phyloP scores from a whole-genome alignment of 345 rosid genomes.

The Citrus hindsii region DNA sequence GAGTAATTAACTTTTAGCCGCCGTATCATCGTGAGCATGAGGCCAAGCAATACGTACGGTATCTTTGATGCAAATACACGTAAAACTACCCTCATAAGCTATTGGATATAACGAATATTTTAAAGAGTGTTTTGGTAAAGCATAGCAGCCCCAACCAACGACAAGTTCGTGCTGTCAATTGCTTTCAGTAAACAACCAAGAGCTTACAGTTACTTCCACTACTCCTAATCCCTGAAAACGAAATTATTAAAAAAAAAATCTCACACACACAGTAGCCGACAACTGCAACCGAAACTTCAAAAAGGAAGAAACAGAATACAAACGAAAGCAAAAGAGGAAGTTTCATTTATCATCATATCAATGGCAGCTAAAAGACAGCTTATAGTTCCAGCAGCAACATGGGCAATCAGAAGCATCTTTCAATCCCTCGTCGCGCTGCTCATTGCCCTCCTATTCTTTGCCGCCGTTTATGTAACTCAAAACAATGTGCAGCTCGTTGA shows the following conservation, averaged over 20 bases:
- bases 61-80: constrained; percentile 2
- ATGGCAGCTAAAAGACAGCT: constrained; percentile 41
- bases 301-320: constrained; percentile 5
- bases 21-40: background rate
- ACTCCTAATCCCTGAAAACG: constrained; percentile 12
- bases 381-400: constrained; percentile 20
- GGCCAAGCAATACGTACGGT: background rate
- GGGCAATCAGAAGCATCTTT: constrained; percentile 54
- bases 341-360: background rate
- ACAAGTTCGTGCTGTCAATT: background rate
- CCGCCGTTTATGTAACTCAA: constrained; percentile 43
- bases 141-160: background rate
- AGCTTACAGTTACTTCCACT: constrained; percentile 6
- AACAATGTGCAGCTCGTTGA: constrained; percentile 17
- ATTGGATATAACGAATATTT: background rate
- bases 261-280: constrained; percentile 11
- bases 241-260: background rate
- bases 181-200: constrained; percentile 33
- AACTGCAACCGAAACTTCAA: constrained; percentile 19
- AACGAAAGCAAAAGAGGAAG: background rate
- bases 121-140: constrained; percentile 22
- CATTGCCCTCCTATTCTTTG: constrained; percentile 52
- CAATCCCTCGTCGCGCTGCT: constrained; percentile 66
- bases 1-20: no score
- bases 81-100: background rate